A percentile compares a stretch with the other conserved stretches of the same genome.
These are phyloP conservation scores for Eucalyptus erythrocorys DNA, from an alignment of 345 rosid species.

Conservation along the genomic window DNA sequence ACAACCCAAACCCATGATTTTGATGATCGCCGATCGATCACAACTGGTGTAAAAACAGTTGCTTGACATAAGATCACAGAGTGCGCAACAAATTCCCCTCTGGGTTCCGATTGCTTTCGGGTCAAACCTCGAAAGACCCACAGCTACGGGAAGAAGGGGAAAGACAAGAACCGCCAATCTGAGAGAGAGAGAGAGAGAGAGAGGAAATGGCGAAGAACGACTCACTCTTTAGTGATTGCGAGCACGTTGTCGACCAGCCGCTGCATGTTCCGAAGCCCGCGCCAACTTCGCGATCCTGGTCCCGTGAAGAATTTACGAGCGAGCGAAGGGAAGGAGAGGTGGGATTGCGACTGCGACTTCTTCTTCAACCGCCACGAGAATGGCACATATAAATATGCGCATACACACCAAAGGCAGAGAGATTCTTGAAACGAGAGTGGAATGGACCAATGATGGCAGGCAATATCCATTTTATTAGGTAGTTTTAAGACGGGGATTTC, in stretches of 20 bases:
- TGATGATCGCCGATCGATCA: not conserved
- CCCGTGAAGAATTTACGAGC: not conserved
- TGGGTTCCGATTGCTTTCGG: not conserved
- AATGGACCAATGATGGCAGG: not conserved
- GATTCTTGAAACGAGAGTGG: not conserved
- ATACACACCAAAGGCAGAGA: not conserved
- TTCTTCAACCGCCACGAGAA: not conserved
- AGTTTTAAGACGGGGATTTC: not conserved
- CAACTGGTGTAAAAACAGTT: not conserved
- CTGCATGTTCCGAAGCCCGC: constrained; percentile 26
- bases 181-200: not conserved
- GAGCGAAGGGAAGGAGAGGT: not conserved
- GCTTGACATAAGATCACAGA: not conserved
- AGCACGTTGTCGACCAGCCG: constrained; percentile 73
- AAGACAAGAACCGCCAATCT: not conserved
- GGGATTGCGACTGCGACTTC: not conserved
- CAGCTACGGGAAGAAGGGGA: not conserved
- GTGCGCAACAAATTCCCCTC: not conserved
- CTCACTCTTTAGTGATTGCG: constrained; percentile 87
- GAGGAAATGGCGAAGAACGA: not conserved
- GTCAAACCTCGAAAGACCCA: not conserved
- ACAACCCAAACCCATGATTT: not conserved
- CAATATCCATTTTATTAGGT: not conserved
- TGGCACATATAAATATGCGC: not conserved
- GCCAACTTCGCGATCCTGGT: not conserved